Conservation (phyloP, 164 flowering plant genomes). For the Saururus chinensis region DNA sequence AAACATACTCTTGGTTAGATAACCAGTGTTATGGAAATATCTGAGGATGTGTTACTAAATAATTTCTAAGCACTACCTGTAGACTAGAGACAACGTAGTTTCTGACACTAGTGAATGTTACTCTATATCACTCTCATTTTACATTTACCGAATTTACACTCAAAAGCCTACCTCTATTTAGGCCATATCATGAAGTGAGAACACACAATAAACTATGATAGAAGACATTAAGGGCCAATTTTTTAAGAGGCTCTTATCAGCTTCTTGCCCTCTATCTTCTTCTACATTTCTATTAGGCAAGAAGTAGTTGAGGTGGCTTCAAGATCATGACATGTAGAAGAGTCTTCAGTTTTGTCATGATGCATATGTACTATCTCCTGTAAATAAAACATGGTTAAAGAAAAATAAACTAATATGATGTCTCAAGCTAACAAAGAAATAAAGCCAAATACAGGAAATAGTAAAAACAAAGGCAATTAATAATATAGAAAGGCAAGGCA, state of each 20-base stretch:
- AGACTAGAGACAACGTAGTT: no score
- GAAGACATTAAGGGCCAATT: constrained; percentile 92
- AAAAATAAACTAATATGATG: not conserved
- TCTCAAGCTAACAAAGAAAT: not conserved
- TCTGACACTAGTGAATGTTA: not conserved
- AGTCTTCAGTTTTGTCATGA: constrained; percentile 4
- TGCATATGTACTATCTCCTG: constrained; percentile 65
- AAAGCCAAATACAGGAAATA: constrained; percentile 27
- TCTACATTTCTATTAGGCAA: constrained; percentile 2
- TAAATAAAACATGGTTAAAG: not conserved
- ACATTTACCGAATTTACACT: not conserved
- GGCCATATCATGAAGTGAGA: no score
- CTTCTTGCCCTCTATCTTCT: constrained; percentile 10
- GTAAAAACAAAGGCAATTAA: constrained; percentile 24
- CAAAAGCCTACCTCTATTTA: constrained; percentile 50
- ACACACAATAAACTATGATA: constrained; percentile 57
- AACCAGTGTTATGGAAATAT: no score
- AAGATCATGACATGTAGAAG: constrained; percentile 8
- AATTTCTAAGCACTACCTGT: no score
- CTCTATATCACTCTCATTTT: no score
- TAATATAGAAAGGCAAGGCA: constrained; percentile 53
- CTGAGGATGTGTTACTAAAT: no score
- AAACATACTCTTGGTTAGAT: no score
- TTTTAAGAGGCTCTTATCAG: constrained; percentile 27
- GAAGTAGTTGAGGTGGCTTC: constrained; percentile 13